Evolutionary conservation across 2,329 filamentous ascomycete genomes (phyloP).

Genomic region (Aschersonia sp.): DNA sequence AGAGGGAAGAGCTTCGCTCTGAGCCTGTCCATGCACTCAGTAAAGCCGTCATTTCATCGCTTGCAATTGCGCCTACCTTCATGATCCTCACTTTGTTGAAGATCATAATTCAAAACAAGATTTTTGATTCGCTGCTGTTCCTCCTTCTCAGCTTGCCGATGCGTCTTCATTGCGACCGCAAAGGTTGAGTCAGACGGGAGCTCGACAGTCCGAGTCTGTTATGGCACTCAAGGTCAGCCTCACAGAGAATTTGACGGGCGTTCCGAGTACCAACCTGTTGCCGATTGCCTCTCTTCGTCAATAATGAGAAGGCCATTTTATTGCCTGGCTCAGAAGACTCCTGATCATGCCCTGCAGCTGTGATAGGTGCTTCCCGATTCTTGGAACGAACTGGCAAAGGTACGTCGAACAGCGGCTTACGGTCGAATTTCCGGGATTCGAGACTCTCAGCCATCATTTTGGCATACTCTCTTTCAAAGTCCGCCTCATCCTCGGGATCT

Average conservation of each 20-base stretch:
- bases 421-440: conserved; percentile 90
- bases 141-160: conserved; percentile 87
- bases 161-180: conserved; percentile 87
- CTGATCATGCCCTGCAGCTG: conserved; percentile 11
- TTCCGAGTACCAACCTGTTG: conserved; percentile 51
- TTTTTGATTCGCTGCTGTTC: conserved; percentile 99
- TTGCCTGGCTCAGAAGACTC: conserved; percentile 11
- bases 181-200: conserved; percentile 85
- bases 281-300: conserved; percentile 91
- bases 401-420: conserved; percentile 91
- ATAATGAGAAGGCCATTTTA: conserved; percentile 92
- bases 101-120: conserved; percentile 89
- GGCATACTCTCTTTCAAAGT: conserved; percentile 94
- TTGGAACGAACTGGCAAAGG: conserved; percentile 77
- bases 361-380: conserved; percentile 39
- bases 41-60: not conserved
- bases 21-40: conserved; percentile 23
- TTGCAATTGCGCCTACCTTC: conserved; percentile 47
- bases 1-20: conserved; percentile 32
- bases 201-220: conserved; percentile 77
- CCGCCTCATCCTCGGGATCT: conserved; percentile 87
- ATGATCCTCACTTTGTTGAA: conserved; percentile 66
- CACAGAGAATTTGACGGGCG: not conserved
- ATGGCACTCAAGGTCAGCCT: conserved; percentile 3
- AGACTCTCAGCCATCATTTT: conserved; percentile 98